Evolutionary conservation across 2,329 filamentous ascomycete genomes (phyloP), one percentile per base, ranked within the genome.

Genomic region (Fusarium tuaranense): DNA sequence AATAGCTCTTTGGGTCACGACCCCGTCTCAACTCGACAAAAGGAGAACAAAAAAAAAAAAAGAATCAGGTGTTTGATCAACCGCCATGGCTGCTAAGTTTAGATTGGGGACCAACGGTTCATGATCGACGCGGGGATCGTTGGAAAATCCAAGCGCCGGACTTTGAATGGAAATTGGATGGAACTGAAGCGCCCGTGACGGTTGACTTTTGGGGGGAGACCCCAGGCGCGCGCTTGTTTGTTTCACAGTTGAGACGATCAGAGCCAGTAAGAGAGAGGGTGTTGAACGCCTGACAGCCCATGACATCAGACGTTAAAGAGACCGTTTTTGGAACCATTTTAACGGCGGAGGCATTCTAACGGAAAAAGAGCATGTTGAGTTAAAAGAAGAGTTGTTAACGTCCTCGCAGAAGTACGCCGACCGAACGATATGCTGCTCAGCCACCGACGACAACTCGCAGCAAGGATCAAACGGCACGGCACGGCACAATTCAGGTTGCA

Each of bases 61-160:
- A 14, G 59, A 16, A 63, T 4, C 44, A 22, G 27, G 18, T 62
- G 59, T 62, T 48, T 48, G 39, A 51, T 41, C 64, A 63, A 63
- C 63, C 62, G 44, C 41, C 27, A n/a, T 34, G 39, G 68, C 44
- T 57, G 32, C 58, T 61, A 32, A 66, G 30, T 62, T 69, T 39
- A 57, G 65, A 53, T 32, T 7, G 25, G 51, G 51, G 51, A 12
- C 65, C 61, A 70, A 63, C 27, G 32, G 25, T 30, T 59, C 10
- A 41, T 63, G 72, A 74, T 74, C 62, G 66, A 48, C 69, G 38
- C 69, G 51, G 58, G 69, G 72, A 41, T 63, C 27, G 22, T 61
- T 64, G 18, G 46, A 48, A 59, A 55, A 46, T 20, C 48, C 41
- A 69, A 60, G 60, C 68, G 68, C 61, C 58, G 44, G 39, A 44